Evolutionary conservation across 352 stramenopile species (phyloP), one percentile per base, ranked within the genome.

Genomic region (Blastocystis sp.): DNA sequence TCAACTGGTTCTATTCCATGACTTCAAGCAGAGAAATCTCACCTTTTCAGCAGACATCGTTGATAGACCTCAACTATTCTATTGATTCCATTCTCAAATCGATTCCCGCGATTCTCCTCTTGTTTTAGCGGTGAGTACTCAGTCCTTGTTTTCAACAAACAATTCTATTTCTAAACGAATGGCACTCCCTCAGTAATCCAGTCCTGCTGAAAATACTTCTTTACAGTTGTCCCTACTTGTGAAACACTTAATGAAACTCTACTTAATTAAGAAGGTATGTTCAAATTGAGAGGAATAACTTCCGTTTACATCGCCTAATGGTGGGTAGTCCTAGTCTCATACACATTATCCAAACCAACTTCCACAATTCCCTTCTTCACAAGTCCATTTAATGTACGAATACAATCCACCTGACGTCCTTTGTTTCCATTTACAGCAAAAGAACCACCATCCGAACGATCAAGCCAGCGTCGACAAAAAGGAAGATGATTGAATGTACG

Each of bases 221-320:
- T 80, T 80, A 35, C 69, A 80, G 27, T 80, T 35, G 24, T 80
- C 69, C 43, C 69, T 80, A 80, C 35, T 42, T 37, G 3, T 80
- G 24, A 63, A 27, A 12, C n/a, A 7, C n/a, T 14, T 32, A 6
- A 16, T 24, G 7, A 12, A n/a, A 2, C 11, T 35, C 46, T 16
- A 95, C 73, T 93, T 88, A 90, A 98, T 90, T 39, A 98, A 93
- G 83, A 99, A 92, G 11, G 96, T 99, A 91, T 99, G 96, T 90
- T 99, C 96, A 90, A 98, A 98, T 91, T 99, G 96, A n/a, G 96
- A 95, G 49, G 96, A 96, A 90, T 98, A 99, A 86, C 92, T 96
- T 14, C 96, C 96, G 90, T 93, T 93, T 49, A 94, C 91, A 90
- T 99, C 96, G 85, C 94, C 95, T 0, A 99, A 92, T 24, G 96